Base-by-base conservation (phyloP, 306 rosid genomes). In the Prunus mira region DNA sequence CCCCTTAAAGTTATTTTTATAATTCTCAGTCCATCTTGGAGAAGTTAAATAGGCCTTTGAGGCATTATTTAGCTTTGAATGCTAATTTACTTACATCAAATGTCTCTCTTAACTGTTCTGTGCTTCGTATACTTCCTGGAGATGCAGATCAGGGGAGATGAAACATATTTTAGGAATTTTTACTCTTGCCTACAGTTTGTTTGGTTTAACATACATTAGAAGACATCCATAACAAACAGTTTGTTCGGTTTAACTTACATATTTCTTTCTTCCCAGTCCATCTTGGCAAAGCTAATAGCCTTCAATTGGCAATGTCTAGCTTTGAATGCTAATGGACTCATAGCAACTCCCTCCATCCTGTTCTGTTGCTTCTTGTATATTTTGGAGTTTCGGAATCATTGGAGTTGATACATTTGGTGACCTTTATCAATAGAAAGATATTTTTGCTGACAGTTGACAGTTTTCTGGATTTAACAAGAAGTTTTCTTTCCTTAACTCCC, bases 251-350 rank as follows among this genome's bases (percentile, higher is more conserved):
- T 1, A 3, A 6, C 28, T 50, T 47, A 3, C 20, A 1, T 58
- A 67, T 18, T 3, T 56, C n/a, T n/a, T 22, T 32, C 13, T 24
- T 38, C 19, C 50, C 67, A 78, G 95, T 91, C 93, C 91, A 85
- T 89, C 90, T 86, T 92, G 89, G 91, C 89, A 83, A 84, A 83
- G 90, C 92, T 88, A 83, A 18, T 77, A 85, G 74, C 80, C 81
- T 71, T 24, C 18, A 13, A 14, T 7, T 38, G 72, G 85, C 81
- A 19, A 71, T 91, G 85, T 15, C 62, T 87, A 87, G 87, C 74
- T 89, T 88, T 89, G 88, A 86, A 89, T 91, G 98, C 88, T 86
- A 91, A 82, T 88, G 91, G 87, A 81, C 87, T 84, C 3, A 64
- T 3, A 88, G 27, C 0, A 11, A 85, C 57, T 83, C 68, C 5